Base-by-base conservation (phyloP, 352 stramenopile genomes). In the Phytophthora cactorum region DNA sequence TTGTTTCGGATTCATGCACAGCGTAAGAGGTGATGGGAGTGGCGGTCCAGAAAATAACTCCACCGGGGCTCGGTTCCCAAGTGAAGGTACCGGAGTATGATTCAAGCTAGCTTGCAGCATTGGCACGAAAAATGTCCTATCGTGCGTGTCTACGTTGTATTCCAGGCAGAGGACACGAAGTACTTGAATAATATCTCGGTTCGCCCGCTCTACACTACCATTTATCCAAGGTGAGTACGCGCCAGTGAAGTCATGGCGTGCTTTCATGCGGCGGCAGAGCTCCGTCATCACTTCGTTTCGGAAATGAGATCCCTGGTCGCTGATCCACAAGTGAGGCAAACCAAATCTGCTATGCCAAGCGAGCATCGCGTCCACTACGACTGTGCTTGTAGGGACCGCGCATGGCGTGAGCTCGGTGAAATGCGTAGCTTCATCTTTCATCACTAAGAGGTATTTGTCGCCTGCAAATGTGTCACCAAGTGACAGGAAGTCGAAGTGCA, bases 401-500 rank as follows among this genome's bases (percentile, higher is more conserved):
- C 12, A 45, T 7, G 14, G 39, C 4, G 39, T 45, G 39, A 45
- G 14, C 39, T 45, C 14, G 4, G 39, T 45, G 22, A 22, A 22
- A 22, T 22, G 22, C 22, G 22, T 22, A 22, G 22, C 22, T 22
- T 22, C 22, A 22, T 45, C 39, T 15, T 45, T 45, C 8, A 45
- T 9, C 3, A 45, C 39, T 5, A 45, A 7, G 1, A 58, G 4
- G 36, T 52, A 60, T 12, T 8, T 5, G 14, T 52, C 53, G 11
- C 53, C 36, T 41, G 3, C 39, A 54, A 62, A 54, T 46, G n/a
- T 46, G 2, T 62, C 55, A 7, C 55, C 55, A 14, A 53, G 31
- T 4, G 55, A 62, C 2, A 62, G 22, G 14, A 47, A 62, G 4
- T 62, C 55, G 11, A 52, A 62, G 38, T 62, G 29, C 11, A 62